These are phyloP conservation scores for Chlorencoelia australis DNA, from an alignment of 2,329 filamentous ascomycete species.

Conservation along the genomic window DNA sequence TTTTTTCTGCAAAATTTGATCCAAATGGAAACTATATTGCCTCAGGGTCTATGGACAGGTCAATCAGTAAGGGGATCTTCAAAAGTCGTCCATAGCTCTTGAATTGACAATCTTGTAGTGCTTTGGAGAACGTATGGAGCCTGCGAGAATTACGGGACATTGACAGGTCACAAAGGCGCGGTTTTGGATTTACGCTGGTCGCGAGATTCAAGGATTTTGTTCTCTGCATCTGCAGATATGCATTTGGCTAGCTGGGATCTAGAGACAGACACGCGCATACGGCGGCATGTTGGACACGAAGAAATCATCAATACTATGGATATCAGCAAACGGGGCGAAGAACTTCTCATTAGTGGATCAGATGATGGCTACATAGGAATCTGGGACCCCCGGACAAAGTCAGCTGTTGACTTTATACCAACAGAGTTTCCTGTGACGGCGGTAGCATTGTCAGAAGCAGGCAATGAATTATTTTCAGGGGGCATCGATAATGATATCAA, in stretches of 20 bases:
- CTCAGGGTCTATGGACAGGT: constrained; percentile 90
- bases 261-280: constrained; percentile 83
- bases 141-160: constrained; percentile 86
- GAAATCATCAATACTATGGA: constrained; percentile 92
- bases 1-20: constrained; percentile 87
- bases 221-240: constrained; percentile 88
- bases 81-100: too few species aligned
- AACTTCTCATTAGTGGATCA: constrained; percentile 80
- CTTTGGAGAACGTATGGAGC: constrained; percentile 88
- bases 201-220: constrained; percentile 81
- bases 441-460: constrained; percentile 82
- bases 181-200: constrained; percentile 94
- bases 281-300: constrained; percentile 85
- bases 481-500: constrained; percentile 97
- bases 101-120: constrained; percentile 40
- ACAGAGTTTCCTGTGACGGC: constrained; percentile 90
- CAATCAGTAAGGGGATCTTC: constrained; percentile 57
- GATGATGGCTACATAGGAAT: constrained; percentile 92
- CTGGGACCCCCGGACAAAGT: constrained; percentile 90
- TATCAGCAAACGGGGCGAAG: constrained; percentile 80
- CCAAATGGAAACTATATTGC: constrained; percentile 81
- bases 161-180: constrained; percentile 84
- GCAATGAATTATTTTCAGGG: constrained; percentile 89
- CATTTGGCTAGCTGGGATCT: constrained; percentile 92
- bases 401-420: constrained; percentile 77